Percentiles rank a stretch among this genome's conserved stretches.
These are phyloP conservation scores for Termitomyces sp. DNA, from an alignment of 768 basidiomycete species.

Conservation along the genomic window DNA sequence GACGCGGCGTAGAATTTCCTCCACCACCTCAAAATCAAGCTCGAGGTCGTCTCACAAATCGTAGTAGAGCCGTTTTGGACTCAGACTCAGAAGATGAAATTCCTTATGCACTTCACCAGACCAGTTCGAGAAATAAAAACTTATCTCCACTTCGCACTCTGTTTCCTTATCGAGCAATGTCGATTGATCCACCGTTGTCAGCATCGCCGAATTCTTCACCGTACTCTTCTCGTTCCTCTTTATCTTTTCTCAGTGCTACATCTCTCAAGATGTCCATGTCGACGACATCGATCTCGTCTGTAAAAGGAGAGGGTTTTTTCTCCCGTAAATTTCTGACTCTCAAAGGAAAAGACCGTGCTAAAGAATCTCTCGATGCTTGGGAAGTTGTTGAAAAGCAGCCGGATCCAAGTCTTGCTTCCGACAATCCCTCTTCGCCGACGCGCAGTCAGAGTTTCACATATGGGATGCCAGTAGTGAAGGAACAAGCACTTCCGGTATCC, in stretches of 20 bases:
- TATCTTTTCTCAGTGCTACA: slow-evolving; percentile 40
- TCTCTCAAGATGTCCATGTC: slow-evolving; percentile 32
- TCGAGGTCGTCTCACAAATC: slow-evolving; percentile 24
- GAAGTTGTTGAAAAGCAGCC: slow-evolving; percentile 34
- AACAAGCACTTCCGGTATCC: slow-evolving; percentile 2
- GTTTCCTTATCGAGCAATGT: slow-evolving; percentile 34
- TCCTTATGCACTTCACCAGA: slow-evolving; percentile 8
- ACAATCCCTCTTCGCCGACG: slow-evolving; percentile 20
- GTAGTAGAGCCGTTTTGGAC: slow-evolving; percentile 24
- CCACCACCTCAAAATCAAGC: slow-evolving; percentile 15
- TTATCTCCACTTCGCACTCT: slow-evolving; percentile 43
- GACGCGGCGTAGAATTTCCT: slow-evolving; percentile 29
- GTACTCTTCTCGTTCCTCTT: slow-evolving; percentile 28
- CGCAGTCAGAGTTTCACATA: slow-evolving; percentile 23
- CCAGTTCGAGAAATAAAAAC: slow-evolving; percentile 30
- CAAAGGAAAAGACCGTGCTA: slow-evolving; percentile 35
- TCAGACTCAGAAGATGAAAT: slow-evolving; percentile 21
- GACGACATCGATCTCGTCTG: slow-evolving; percentile 29
- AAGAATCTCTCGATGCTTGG: slow-evolving; percentile 37
- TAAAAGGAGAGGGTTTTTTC: slow-evolving; percentile 26
- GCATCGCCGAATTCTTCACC: slow-evolving; percentile 34
- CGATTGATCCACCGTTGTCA: slow-evolving; percentile 33
- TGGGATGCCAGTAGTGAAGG: slow-evolving; percentile 13
- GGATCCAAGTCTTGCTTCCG: slow-evolving; percentile 19
- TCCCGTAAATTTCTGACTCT: slow-evolving; percentile 31